Base-by-base conservation (phyloP, 148 eudicot genomes). In the Limonium bicolor region DNA sequence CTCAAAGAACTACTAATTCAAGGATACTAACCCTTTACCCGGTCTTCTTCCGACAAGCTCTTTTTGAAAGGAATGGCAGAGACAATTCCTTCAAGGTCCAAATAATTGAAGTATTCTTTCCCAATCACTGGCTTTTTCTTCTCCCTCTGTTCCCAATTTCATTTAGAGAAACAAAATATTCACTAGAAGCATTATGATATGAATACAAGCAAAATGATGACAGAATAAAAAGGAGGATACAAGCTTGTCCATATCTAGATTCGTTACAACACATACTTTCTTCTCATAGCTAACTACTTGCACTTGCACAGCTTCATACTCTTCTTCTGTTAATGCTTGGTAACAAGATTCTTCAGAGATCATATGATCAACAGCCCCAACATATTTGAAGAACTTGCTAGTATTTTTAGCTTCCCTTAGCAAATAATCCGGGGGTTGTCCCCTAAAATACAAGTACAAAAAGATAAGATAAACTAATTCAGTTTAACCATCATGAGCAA, bases 401-500 rank as follows among this genome's bases (percentile, higher is more conserved):
- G 95, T 78, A 51, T 70, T 78, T 61, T 90, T 90, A 44, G 93
- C 81, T 51, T 76, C 83, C 58, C 68, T 73, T 15, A 90, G 69
- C 39, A 90, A 67, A 76, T 81, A 69, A 69, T 90, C 99, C 53
- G 99, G 95, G 44, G 95, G 99, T 70, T 78, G 99, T 40, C 70
- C 94, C 65, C 99, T 90, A 46, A 67, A 75, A 39, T 56, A 32
- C 22, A 15, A 13, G 44, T 10, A 25, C 43, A 39, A 9, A 19
- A 39, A 39, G 26, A 10, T 8, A 8, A 1, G 21, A 39, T 6
- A 34, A 34, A 34, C n/a, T 18, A 40, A 20, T 20, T 20, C 5
- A 20, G 22, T 20, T 20, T 1, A 10, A 40, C 13, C 4, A 6
- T 23, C 41, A 38, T 23, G 20, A 38, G 41, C 21, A 40, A 0